Conservation (phyloP, 1,139 yeast species). For the Blastobotrys raffinosifermentans region DNA sequence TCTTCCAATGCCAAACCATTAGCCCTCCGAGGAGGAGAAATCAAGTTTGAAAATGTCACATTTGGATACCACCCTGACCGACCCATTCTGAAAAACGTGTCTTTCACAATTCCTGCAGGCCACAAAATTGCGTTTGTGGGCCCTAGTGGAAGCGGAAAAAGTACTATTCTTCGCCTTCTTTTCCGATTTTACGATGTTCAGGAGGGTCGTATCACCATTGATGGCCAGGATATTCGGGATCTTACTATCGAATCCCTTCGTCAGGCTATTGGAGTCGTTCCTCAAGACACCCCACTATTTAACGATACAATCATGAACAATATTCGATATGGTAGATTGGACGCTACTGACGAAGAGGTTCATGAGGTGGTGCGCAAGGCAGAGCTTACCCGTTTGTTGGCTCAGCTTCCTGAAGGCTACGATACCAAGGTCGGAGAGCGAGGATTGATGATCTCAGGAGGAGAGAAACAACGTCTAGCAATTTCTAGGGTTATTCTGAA, state of each 20-base stretch:
- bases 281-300: conserved; percentile 95
- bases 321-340: conserved; percentile 76
- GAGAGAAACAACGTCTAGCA: conserved; percentile 94
- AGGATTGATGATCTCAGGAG: conserved; percentile 98
- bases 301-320: conserved; percentile 87
- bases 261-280: conserved; percentile 79
- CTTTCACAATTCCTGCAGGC: conserved; percentile 87
- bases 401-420: conserved; percentile 75
- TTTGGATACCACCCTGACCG: conserved; percentile 90
- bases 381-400: conserved; percentile 56
- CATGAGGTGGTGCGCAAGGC: conserved; percentile 59
- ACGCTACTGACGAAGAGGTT: conserved; percentile 72
- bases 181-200: conserved; percentile 87
- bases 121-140: conserved; percentile 90
- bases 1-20: conserved; percentile 58
- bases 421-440: conserved; percentile 95
- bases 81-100: conserved; percentile 74
- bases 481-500: conserved; percentile 83
- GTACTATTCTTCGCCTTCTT: conserved; percentile 76
- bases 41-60: conserved; percentile 82
- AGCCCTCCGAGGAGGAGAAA: conserved; percentile 56
- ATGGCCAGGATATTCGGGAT: conserved; percentile 81
- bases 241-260: conserved; percentile 75
- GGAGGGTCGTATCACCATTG: conserved; percentile 71
- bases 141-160: conserved; percentile 92